Conservation (phyloP, 768 basidiomycete genomes). For the Paxillus involutus region DNA sequence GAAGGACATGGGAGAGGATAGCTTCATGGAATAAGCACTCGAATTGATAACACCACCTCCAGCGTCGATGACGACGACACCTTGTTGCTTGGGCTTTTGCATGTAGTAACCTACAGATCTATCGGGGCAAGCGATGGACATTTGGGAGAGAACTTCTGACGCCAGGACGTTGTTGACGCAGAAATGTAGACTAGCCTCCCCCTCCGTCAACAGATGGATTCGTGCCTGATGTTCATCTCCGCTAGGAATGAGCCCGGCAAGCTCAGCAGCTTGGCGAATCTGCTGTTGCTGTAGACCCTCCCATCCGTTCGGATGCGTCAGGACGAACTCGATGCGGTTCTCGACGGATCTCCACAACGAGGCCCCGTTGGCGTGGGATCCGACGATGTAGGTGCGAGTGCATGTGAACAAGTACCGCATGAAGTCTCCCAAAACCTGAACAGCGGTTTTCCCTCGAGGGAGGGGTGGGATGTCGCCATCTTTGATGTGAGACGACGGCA, state of each 20-base stretch:
- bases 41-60: slow-evolving; percentile 42
- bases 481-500: slow-evolving; percentile 21
- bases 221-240: slow-evolving; percentile 9
- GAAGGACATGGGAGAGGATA: slow-evolving; percentile 21
- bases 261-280: slow-evolving; percentile 25
- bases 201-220: slow-evolving; percentile 27
- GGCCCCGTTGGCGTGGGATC: slow-evolving; percentile 27
- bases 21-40: slow-evolving; percentile 34
- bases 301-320: slow-evolving; percentile 34
- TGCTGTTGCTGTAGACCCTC: slow-evolving; percentile 30
- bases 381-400: slow-evolving; percentile 20
- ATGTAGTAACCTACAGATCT: neutral
- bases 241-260: slow-evolving; percentile 22
- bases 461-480: slow-evolving; percentile 24
- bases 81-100: slow-evolving; percentile 27
- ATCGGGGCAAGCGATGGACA: slow-evolving; percentile 1
- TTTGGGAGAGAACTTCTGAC: slow-evolving; percentile 22
- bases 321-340: slow-evolving; percentile 19
- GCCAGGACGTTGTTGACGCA: slow-evolving; percentile 45
- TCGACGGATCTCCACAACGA: slow-evolving; percentile 24
- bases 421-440: slow-evolving; percentile 26
- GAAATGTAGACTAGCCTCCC: slow-evolving; percentile 27
- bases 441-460: slow-evolving; percentile 17
- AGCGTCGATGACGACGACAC: slow-evolving; percentile 44
- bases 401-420: slow-evolving; percentile 27